These are phyloP conservation scores for Apiosordaria backusii DNA, from an alignment of 495 filamentous ascomycete species.

Conservation along the genomic window DNA sequence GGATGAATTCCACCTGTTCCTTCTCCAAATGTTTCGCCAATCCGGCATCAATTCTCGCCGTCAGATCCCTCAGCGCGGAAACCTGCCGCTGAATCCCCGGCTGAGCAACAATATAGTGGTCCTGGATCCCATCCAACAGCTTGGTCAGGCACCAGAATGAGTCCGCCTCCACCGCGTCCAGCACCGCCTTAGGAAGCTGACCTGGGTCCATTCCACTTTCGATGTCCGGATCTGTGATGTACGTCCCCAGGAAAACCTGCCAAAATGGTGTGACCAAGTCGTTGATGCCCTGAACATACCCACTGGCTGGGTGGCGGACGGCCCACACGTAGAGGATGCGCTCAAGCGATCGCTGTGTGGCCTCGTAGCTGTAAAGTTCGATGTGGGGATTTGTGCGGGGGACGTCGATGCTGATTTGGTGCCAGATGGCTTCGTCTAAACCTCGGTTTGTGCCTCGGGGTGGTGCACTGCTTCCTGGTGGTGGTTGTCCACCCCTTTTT, in stretches of 20 bases:
- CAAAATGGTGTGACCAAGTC: slow-evolving; percentile 97
- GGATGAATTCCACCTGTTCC: slow-evolving; percentile 95
- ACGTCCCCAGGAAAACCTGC: slow-evolving; percentile 91
- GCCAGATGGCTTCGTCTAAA: slow-evolving; percentile 93
- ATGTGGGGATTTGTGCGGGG: slow-evolving; percentile 96
- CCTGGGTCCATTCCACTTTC: slow-evolving; percentile 95
- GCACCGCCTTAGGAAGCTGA: slow-evolving; percentile 80
- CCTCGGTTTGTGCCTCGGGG: slow-evolving; percentile 50
- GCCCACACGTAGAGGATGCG: slow-evolving; percentile 97
- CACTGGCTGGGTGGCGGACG: slow-evolving; percentile 92
- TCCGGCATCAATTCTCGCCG: slow-evolving; percentile 77
- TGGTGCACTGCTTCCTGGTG: slow-evolving; percentile 29
- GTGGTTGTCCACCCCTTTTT: slow-evolving; percentile 51
- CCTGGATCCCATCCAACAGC: slow-evolving; percentile 93
- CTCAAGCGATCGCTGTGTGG: slow-evolving; percentile 89
- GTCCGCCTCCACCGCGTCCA: slow-evolving; percentile 97
- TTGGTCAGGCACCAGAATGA: slow-evolving; percentile 98
- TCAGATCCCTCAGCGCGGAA: slow-evolving; percentile 78
- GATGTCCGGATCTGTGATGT: slow-evolving; percentile 89
- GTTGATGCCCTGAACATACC: slow-evolving; percentile 98
- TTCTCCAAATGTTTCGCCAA: slow-evolving; percentile 84
- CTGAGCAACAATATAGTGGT: slow-evolving; percentile 97
- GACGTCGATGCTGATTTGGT: slow-evolving; percentile 98
- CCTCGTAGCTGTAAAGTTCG: slow-evolving; percentile 90
- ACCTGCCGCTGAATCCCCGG: slow-evolving; percentile 96